Evolutionary conservation across 1,139 yeast genomes (phyloP).

Genomic region (Lodderomyces beijingensis): DNA sequence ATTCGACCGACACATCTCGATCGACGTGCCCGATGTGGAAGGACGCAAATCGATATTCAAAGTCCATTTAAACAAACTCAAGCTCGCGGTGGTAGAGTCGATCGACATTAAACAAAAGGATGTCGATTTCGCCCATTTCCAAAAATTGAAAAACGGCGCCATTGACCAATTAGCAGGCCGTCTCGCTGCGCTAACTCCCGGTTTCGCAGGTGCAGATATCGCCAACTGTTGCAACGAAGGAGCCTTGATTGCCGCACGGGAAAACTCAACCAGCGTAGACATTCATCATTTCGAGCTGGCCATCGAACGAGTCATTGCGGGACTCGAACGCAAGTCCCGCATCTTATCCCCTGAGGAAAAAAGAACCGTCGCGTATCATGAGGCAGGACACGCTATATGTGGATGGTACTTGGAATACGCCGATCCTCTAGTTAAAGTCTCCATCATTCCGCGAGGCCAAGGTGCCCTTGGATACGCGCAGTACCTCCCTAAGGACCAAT

Average conservation of each 20-base stretch:
- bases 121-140: constrained; percentile 45
- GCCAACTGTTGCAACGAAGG: constrained; percentile 84
- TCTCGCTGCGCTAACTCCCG: constrained; percentile 76
- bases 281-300: constrained; percentile 71
- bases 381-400: constrained; percentile 80
- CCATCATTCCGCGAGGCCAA: constrained; percentile 82
- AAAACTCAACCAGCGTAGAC: constrained; percentile 52
- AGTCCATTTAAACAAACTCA: constrained; percentile 61
- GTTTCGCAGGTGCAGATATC: constrained; percentile 83
- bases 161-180: constrained; percentile 63
- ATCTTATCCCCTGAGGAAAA: constrained; percentile 68
- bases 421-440: constrained; percentile 73
- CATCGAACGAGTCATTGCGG: constrained; percentile 78
- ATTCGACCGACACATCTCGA: constrained; percentile 71
- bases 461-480: constrained; percentile 85
- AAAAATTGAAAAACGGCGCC: constrained; percentile 43
- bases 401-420: constrained; percentile 73
- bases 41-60: constrained; percentile 74
- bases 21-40: constrained; percentile 73
- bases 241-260: constrained; percentile 75
- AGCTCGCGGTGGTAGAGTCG: constrained; percentile 37
- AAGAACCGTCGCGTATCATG: constrained; percentile 75
- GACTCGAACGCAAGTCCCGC: constrained; percentile 69
- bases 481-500: constrained; percentile 74
- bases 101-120: constrained; percentile 36